Evolutionary conservation across 805 yeast species (phyloP), one percentile per base, ranked within the genome.

Genomic region (Kregervanrija fluxuum): DNA sequence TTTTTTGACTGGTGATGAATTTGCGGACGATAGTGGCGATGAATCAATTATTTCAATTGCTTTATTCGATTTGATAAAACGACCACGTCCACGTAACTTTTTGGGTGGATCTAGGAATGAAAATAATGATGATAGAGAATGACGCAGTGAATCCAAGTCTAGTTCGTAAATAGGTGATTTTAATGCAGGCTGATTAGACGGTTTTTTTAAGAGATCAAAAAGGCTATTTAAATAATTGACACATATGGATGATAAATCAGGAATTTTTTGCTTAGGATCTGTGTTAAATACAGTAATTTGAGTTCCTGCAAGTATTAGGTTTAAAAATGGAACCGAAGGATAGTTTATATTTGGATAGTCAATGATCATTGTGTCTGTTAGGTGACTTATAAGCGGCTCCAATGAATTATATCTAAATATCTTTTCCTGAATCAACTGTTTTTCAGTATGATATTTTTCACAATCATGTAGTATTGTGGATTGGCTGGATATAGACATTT

Each of bases 381-480:
- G 35, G 32, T 42, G 37, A 8, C 16, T n/a, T 2, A 46, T 14
- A 11, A 46, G n/a, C n/a, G 36, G 39, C 11, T 13, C 30, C 36
- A 46, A 46, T 5, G 33, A 33, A 14, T 46, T 39, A 30, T 46
- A 46, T 14, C 48, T 31, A 14, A 42, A 42, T 2, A 46, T 36
- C 17, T 39, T 46, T 4, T 38, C 43, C 36, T 46, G 48, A 3
- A 33, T 17, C 1, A 43, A 30, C 16, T 46, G 46, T 10, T 39
- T 33, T 6, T 33, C 22, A 11, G 14, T 15, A 35, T 45, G 48
- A 33, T 45, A 45, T 13, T 13, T 33, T 11, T 8, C 17, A 34
- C 45, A 42, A 6, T 30, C 36, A 22, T 31, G 31, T 8, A 17
- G 5, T 5, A 30, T 14, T 12, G 9, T 12, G 12, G 22, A 16